These are phyloP conservation scores for Microthlaspi erraticum DNA, from an alignment of 345 rosid species.

Conservation along the genomic window DNA sequence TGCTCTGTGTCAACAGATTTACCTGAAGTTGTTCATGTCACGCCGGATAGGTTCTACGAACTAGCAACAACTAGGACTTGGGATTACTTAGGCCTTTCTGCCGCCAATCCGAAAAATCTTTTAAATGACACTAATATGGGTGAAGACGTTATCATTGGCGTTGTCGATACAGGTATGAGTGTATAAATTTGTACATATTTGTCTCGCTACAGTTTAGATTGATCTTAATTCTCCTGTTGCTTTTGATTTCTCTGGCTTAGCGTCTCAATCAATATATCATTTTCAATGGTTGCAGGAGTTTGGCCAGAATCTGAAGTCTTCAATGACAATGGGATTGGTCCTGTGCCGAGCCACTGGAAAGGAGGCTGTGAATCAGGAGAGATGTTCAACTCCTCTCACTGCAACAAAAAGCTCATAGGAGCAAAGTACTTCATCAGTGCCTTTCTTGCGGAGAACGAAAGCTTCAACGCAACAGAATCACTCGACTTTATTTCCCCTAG, in stretches of 20 bases:
- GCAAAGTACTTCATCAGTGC: slow-evolving; percentile 55
- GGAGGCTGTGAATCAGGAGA: slow-evolving; percentile 43
- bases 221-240: not conserved
- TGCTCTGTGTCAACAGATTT: slow-evolving; percentile 38
- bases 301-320: slow-evolving; percentile 42
- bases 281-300: slow-evolving; percentile 24
- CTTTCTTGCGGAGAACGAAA: slow-evolving; percentile 40
- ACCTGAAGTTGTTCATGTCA: slow-evolving; percentile 54
- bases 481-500: slow-evolving; percentile 56
- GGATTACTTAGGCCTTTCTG: slow-evolving; percentile 55
- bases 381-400: slow-evolving; percentile 34
- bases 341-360: slow-evolving; percentile 37
- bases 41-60: slow-evolving; percentile 44
- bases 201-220: not conserved
- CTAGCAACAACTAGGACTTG: slow-evolving; percentile 57
- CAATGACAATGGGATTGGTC: slow-evolving; percentile 34
- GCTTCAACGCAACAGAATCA: slow-evolving; percentile 45
- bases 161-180: slow-evolving; percentile 44
- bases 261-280: not conserved
- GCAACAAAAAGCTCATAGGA: slow-evolving; percentile 66
- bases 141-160: slow-evolving; percentile 41
- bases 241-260: not conserved
- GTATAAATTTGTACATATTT: not conserved
- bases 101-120: slow-evolving; percentile 30
- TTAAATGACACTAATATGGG: slow-evolving; percentile 43